A percentile compares a stretch with the other conserved stretches of the same genome.
These are phyloP conservation scores for Cystoisospora suis DNA, from an alignment of 169 alveolate genomes.

Conservation along the genomic window DNA sequence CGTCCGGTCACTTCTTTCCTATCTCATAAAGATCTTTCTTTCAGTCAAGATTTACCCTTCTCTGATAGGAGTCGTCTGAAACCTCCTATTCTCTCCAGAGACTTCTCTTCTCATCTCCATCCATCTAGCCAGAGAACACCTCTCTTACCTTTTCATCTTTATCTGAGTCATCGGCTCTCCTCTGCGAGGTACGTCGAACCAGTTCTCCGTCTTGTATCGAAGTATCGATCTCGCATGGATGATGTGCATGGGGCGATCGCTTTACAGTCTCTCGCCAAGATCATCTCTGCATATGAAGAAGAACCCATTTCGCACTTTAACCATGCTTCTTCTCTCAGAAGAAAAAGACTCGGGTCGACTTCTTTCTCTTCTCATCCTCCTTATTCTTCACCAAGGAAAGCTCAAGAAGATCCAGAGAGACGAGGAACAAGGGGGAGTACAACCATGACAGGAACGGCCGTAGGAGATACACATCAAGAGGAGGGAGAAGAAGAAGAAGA, in stretches of 20 bases:
- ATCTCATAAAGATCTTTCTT: too few relatives aligned
- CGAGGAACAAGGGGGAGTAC: too few relatives aligned
- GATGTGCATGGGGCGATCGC: slow-evolving; percentile 25
- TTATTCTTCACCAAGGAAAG: neutral
- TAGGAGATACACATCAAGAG: neutral
- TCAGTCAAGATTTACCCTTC: too few relatives aligned
- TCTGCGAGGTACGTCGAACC: neutral
- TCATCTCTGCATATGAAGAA: neutral
- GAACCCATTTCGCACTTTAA: too few relatives aligned
- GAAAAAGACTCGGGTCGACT: too few relatives aligned
- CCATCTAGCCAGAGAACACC: neutral
- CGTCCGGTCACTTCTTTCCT: too few relatives aligned
- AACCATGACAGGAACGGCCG: too few relatives aligned
- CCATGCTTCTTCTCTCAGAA: too few relatives aligned
- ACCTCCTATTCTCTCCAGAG: too few relatives aligned
- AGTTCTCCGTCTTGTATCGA: neutral
- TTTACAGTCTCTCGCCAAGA: neutral
- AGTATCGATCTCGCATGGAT: slow-evolving; percentile 9
- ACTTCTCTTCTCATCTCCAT: too few relatives aligned
- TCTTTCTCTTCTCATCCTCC: neutral
- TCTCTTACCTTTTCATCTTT: neutral
- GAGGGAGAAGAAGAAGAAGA: neutral
- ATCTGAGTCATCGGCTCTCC: neutral
- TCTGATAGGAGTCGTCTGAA: too few relatives aligned
- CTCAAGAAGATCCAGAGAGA: too few relatives aligned